phyloP scores from a whole-genome alignment of 169 alveolate species.

The Eimeria necatrix region DNA sequence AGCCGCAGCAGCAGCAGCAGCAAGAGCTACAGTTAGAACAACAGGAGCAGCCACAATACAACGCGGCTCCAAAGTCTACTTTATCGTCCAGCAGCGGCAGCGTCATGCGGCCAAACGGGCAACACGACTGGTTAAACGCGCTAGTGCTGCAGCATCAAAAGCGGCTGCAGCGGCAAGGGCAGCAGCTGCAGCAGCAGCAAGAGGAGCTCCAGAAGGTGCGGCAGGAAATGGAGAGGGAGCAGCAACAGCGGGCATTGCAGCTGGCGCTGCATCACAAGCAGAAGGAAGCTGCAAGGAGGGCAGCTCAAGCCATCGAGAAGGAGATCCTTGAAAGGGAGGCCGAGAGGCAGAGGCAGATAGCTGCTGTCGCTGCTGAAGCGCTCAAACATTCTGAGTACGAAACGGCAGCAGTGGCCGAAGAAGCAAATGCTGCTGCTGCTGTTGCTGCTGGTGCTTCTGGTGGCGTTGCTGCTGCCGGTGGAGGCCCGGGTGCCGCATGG shows the following conservation, averaged over 20 bases:
- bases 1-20: constrained; percentile 26
- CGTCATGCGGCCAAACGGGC: background rate
- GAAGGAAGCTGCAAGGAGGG: constrained; percentile 12
- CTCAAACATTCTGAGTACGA: background rate
- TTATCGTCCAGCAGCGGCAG: background rate
- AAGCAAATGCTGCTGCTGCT: background rate
- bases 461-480: background rate
- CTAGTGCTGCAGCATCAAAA: constrained; percentile 16
- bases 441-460: background rate
- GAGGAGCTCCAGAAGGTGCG: constrained; percentile 3
- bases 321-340: background rate
- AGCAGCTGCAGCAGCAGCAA: constrained; percentile 13
- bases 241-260: constrained; percentile 9
- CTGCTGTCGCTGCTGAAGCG: constrained; percentile 31
- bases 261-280: constrained; percentile 32
- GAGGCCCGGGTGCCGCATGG: background rate
- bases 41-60: background rate
- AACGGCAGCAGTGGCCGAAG: background rate
- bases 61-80: background rate
- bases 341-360: background rate
- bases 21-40: background rate
- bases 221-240: constrained; percentile 1
- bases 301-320: background rate
- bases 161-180: constrained; percentile 20
- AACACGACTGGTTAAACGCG: background rate